Percentiles rank a stretch among this genome's conserved stretches.
Conservation (phyloP, 2,329 filamentous ascomycete species). For the Alternaria sp. region DNA sequence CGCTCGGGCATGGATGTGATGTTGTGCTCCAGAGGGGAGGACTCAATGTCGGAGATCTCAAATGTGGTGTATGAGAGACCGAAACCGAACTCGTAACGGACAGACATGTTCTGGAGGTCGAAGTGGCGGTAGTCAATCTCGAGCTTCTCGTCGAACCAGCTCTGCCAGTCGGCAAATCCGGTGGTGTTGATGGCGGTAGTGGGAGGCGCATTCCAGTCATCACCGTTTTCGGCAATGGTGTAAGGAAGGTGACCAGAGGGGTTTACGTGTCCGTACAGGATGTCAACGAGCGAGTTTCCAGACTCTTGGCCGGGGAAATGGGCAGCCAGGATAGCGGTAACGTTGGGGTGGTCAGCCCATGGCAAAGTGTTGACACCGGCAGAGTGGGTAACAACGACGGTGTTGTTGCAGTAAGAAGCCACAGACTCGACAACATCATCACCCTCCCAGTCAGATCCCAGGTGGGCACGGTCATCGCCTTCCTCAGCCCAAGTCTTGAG, state of each 20-base stretch:
- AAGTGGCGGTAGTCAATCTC: slow-evolving; percentile 84
- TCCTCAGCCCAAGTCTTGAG: slow-evolving; percentile 62
- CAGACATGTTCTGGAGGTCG: slow-evolving; percentile 67
- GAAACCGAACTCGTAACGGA: slow-evolving; percentile 81
- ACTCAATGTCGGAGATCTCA: slow-evolving; percentile 68
- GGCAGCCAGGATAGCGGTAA: slow-evolving; percentile 52
- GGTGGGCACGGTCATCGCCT: slow-evolving; percentile 50
- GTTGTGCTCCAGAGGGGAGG: slow-evolving; percentile 60
- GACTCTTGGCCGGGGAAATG: slow-evolving; percentile 52
- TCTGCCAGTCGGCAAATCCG: slow-evolving; percentile 54
- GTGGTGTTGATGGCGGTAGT: slow-evolving; percentile 49
- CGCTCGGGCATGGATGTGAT: slow-evolving; percentile 64
- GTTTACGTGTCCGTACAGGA: slow-evolving; percentile 76
- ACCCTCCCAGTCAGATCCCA: slow-evolving; percentile 53
- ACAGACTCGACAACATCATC: slow-evolving; percentile 53
- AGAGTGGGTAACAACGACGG: slow-evolving; percentile 57
- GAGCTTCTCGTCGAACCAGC: slow-evolving; percentile 62
- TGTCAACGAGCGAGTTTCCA: slow-evolving; percentile 49
- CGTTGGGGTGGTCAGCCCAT: slow-evolving; percentile 51
- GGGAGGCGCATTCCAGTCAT: slow-evolving; percentile 66
- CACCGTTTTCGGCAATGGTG: slow-evolving; percentile 74
- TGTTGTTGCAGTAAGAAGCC: slow-evolving; percentile 57
- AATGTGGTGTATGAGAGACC: slow-evolving; percentile 81
- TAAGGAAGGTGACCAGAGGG: slow-evolving; percentile 84
- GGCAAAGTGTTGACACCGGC: slow-evolving; percentile 52